Evolutionary conservation across 169 alveolate genomes (phyloP).

Genomic region (Plasmodium billcollinsi): DNA sequence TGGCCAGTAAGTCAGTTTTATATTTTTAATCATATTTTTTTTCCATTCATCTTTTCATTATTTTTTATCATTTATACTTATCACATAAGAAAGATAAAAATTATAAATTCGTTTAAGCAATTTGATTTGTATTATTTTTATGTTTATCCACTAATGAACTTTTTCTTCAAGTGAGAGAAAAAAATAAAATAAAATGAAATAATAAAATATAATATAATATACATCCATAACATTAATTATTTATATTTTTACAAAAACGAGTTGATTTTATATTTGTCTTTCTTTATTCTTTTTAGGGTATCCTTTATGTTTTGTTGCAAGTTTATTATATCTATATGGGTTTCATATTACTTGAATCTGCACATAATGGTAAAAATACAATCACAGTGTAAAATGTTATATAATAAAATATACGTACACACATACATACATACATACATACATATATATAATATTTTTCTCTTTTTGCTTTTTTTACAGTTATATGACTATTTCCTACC

Average conservation of each 20-base stretch:
- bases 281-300: slow-evolving; percentile 13
- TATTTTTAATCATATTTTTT: slow-evolving; percentile 41
- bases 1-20: slow-evolving; percentile 68
- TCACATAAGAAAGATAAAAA: slow-evolving; percentile 44
- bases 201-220: background rate
- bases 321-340: slow-evolving; percentile 33
- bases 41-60: slow-evolving; percentile 44
- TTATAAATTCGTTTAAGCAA: slow-evolving; percentile 20
- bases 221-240: background rate
- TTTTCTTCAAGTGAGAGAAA: slow-evolving; percentile 53
- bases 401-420: background rate
- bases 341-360: slow-evolving; percentile 12
- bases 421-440: background rate
- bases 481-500: slow-evolving; percentile 57
- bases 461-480: slow-evolving; percentile 25
- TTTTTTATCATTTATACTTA: slow-evolving; percentile 27
- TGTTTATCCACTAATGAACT: slow-evolving; percentile 44
- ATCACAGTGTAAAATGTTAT: background rate
- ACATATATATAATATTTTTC: background rate
- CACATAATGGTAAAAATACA: slow-evolving; percentile 46
- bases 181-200: background rate
- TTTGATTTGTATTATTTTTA: slow-evolving; percentile 48
- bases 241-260: background rate
- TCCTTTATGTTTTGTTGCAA: slow-evolving; percentile 26
- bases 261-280: slow-evolving; percentile 6